Conservation (phyloP, 768 basidiomycete genomes). For the Podaxis pistillaris region DNA sequence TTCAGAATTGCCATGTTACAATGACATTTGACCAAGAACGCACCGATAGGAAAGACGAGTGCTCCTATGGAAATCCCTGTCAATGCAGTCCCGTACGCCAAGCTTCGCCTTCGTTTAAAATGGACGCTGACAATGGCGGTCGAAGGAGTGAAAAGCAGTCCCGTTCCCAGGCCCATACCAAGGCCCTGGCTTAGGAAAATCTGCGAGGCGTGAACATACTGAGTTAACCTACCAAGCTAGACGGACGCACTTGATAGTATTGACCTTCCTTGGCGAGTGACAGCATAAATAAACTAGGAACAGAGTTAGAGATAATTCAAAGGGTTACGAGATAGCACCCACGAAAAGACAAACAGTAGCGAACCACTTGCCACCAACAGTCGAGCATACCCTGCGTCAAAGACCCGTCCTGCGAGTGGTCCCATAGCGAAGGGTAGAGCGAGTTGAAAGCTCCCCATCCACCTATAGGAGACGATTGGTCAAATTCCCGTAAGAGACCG, state of each 20-base stretch:
- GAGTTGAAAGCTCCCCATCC: constrained; percentile 49
- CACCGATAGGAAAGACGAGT: constrained; percentile 33
- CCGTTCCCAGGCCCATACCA: constrained; percentile 52
- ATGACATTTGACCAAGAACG: neutral
- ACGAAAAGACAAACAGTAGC: constrained; percentile 25
- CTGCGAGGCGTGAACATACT: constrained; percentile 20
- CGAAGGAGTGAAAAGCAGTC: constrained; percentile 50
- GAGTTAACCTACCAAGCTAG: constrained; percentile 14
- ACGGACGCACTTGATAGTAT: constrained; percentile 37
- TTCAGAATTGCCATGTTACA: neutral
- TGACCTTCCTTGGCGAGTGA: constrained; percentile 40
- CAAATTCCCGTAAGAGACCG: neutral
- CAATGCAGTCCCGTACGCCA: constrained; percentile 37
- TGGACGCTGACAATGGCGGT: constrained; percentile 42
- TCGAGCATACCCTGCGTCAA: constrained; percentile 47
- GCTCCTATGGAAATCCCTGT: constrained; percentile 45
- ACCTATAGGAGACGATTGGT: constrained; percentile 26
- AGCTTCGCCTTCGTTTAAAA: constrained; percentile 38
- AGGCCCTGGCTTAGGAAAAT: constrained; percentile 53
- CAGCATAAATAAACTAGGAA: constrained; percentile 37
- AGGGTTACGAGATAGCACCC: constrained; percentile 18
- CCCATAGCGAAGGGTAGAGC: constrained; percentile 43
- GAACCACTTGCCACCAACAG: constrained; percentile 24
- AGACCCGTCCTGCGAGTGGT: constrained; percentile 38
- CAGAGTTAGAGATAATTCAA: constrained; percentile 15